Evolutionary conservation across 208 protist species (phyloP), one percentile per base, ranked within the genome.

Genomic region (Phytomonas francai): DNA sequence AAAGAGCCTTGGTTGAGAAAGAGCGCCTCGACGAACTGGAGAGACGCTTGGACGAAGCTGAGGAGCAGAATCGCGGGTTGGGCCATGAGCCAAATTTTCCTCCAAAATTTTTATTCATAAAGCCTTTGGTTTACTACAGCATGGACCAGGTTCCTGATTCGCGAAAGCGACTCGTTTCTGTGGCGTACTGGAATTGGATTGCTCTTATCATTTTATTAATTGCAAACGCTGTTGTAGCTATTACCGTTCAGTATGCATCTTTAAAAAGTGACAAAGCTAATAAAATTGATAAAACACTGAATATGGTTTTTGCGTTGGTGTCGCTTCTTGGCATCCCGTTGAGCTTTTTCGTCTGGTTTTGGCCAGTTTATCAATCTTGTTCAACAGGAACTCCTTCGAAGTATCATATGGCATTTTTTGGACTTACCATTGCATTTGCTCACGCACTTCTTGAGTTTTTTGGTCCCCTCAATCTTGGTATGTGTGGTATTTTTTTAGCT

Each of bases 281-380:
- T 12, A 64, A 80, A 14, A 67, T 83, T 36, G 81, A 89, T 63
- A 74, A 72, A 49, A 65, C 67, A 14, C 61, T 71, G 57, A 88
- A 76, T 34, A 81, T 39, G 32, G 64, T 80, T 39, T 73, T 92
- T 22, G 71, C 87, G 4, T 59, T 78, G 42, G 61, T 88, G 0
- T 88, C 89, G 32, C 59, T 92, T 25, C 22, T 86, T 28, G 87
- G 87, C 25, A 77, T 83, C 25, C 87, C 87, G 12, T 66, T 89
- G n/a, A 69, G 71, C 57, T 92, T 92, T 67, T 60, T 92, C 34
- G 51, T 81, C 25, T 92, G 83, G 80, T 88, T 89, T 71, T 92
- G 83, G 81, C 67, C 70, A 0, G 59, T 92, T 12, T 92, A 89
- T 49, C 33, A 61, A 42, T 74, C 74, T 27, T 86, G 83, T 61